Percentiles rank a stretch among this genome's conserved stretches.
phyloP scores from a whole-genome alignment of 805 yeast genomes.

The Candida krabiensis region DNA sequence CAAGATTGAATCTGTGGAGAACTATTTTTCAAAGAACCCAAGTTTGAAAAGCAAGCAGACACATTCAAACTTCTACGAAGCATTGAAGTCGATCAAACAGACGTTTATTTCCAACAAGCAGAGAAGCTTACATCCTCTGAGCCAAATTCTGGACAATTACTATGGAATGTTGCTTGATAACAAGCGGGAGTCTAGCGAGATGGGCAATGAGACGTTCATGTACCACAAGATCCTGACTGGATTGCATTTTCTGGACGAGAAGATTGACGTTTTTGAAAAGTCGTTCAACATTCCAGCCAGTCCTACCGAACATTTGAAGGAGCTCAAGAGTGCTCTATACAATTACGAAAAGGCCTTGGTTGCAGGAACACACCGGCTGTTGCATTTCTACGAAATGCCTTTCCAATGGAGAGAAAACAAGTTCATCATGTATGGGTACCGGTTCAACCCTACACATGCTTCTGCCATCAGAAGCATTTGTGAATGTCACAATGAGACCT shows the following conservation, averaged over 20 bases:
- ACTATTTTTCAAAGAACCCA: slow-evolving; percentile 24
- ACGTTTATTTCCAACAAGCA: slow-evolving; percentile 25
- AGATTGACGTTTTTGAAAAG: slow-evolving; percentile 39
- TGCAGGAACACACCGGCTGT: slow-evolving; percentile 44
- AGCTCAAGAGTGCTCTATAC: slow-evolving; percentile 38
- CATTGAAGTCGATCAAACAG: slow-evolving; percentile 24
- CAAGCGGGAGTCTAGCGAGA: slow-evolving; percentile 1
- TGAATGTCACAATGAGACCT: slow-evolving; percentile 78
- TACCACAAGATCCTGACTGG: slow-evolving; percentile 36
- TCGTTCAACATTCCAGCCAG: slow-evolving; percentile 30
- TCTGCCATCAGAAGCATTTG: slow-evolving; percentile 63
- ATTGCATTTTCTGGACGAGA: slow-evolving; percentile 39
- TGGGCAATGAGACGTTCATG: slow-evolving; percentile 14
- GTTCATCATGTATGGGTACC: slow-evolving; percentile 78
- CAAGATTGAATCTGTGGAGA: slow-evolving; percentile 29
- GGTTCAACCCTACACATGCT: slow-evolving; percentile 67
- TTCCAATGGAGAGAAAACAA: slow-evolving; percentile 92
- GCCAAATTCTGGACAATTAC: slow-evolving; percentile 30
- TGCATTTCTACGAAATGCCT: slow-evolving; percentile 87
- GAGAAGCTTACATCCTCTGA: slow-evolving; percentile 27
- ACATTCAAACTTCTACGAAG: slow-evolving; percentile 25
- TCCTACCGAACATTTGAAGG: slow-evolving; percentile 28
- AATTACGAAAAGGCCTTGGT: slow-evolving; percentile 47
- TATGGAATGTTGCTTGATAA: slow-evolving; percentile 24
- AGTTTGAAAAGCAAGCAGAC: slow-evolving; percentile 13